phyloP scores from a whole-genome alignment of 2,329 filamentous ascomycete species.

The Phyllosticta ampelicida region DNA sequence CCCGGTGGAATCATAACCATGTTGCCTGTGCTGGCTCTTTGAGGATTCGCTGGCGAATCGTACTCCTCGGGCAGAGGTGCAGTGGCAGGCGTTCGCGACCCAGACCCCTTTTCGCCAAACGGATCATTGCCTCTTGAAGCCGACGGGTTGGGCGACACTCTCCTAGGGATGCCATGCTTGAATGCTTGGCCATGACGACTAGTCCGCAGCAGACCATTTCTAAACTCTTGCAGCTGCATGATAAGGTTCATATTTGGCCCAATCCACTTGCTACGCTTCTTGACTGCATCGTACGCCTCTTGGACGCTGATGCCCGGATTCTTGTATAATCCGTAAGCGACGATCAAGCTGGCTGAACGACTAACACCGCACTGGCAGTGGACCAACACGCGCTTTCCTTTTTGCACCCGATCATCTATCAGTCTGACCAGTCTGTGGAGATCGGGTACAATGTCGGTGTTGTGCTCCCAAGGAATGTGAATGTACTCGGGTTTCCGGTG shows the following conservation, averaged over 20 bases:
- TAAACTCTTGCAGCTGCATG: slow-evolving; percentile 78
- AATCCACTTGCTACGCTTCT: slow-evolving; percentile 75
- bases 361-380: slow-evolving; percentile 83
- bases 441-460: slow-evolving; percentile 73
- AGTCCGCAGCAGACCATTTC: slow-evolving; percentile 34
- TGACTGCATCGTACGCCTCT: slow-evolving; percentile 71
- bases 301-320: slow-evolving; percentile 68
- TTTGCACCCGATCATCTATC: slow-evolving; percentile 60
- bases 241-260: slow-evolving; percentile 87
- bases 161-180: slow-evolving; percentile 16
- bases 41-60: slow-evolving; percentile 39
- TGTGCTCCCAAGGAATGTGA: slow-evolving; percentile 80
- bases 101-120: slow-evolving; percentile 23
- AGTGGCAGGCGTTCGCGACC: slow-evolving; percentile 26
- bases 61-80: slow-evolving; percentile 34
- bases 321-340: slow-evolving; percentile 73
- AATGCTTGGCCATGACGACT: slow-evolving; percentile 25
- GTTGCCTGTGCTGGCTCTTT: slow-evolving; percentile 35
- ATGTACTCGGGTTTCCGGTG: slow-evolving; percentile 62
- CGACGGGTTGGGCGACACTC: slow-evolving; percentile 12
- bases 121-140: slow-evolving; percentile 22
- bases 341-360: slow-evolving; percentile 74
- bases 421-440: slow-evolving; percentile 63
- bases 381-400: slow-evolving; percentile 68
- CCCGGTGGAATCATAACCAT: slow-evolving; percentile 32